Evolutionary conservation across 2,329 filamentous ascomycete species (phyloP), one percentile per base, ranked within the genome.

Genomic region (Diaporthe caulivora): DNA sequence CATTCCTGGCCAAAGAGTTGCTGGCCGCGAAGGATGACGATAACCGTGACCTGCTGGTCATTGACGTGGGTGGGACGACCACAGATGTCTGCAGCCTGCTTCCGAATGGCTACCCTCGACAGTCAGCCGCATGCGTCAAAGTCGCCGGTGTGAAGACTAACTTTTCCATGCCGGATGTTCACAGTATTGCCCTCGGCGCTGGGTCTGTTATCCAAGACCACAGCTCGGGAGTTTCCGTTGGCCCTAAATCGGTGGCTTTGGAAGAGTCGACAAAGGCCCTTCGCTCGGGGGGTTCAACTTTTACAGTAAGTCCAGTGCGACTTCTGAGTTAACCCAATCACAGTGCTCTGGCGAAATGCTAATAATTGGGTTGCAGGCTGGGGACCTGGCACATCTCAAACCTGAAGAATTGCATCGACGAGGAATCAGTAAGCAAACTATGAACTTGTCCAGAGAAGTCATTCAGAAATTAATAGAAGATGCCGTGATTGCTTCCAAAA

Each of bases 91-190:
- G 62, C n/a, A 67, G 62, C 15, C 62, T 67, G 1, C 47, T 67
- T 3, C 47, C 62, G 2, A 67, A 37, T 31, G 62, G 62, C 15
- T 67, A 67, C 10, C 62, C 62, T 26, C 62, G 62, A 67, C 62
- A 67, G 7, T 67, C 62, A 1, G 62, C 62, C 7, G 62, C 62
- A 9, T 53, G 44, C 11, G 62, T 67, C 3, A 67, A 37, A n/a
- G 62, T 67, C 15, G 62, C 62, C 3, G 62, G 62, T 1, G 62
- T 67, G 2, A 67, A 67, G 31, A 67, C 62, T 3, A 67, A 67
- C 2, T 67, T 67, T 9, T 67, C 62, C 9, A 67, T 67, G 62
- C 62, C 62, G 4, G 62, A 67, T 67, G 62, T 67, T 2, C 62
- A 67, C 47, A 67, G 62, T 17, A 67, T 67, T 9, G 62, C 62